A percentile compares a stretch with the other conserved stretches of the same genome.
phyloP scores from a whole-genome alignment of 176 grass and related monocot species.

The maize (Zea mays) region DNA sequence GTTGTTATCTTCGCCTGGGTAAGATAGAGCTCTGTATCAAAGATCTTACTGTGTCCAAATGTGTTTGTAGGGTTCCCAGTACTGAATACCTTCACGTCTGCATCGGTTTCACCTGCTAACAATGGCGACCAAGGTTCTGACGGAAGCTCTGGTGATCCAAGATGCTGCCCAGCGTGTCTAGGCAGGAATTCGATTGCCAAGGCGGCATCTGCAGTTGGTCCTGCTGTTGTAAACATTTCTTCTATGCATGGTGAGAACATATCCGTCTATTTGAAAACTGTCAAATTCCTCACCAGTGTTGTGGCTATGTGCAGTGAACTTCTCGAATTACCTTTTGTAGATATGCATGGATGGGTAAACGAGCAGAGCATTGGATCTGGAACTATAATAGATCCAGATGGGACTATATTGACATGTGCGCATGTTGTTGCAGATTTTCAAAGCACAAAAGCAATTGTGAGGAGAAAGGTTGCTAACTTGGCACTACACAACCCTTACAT shows the following conservation, averaged over 20 bases:
- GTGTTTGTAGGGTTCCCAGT: constrained; percentile 35
- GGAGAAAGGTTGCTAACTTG: constrained; percentile 52
- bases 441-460: constrained; percentile 40
- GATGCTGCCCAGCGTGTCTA: constrained; percentile 55
- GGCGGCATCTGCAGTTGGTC: constrained; percentile 64
- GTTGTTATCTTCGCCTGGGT: neutral
- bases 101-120: constrained; percentile 40
- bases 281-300: neutral
- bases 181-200: constrained; percentile 69
- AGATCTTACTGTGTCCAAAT: constrained; percentile 28
- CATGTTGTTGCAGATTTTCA: constrained; percentile 66
- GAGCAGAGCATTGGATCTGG: constrained; percentile 66
- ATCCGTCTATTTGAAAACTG: neutral
- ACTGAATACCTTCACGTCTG: constrained; percentile 36
- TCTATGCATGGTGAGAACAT: constrained; percentile 43
- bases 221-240: constrained; percentile 84
- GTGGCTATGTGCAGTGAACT: constrained; percentile 10
- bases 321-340: constrained; percentile 44
- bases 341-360: constrained; percentile 43
- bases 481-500: neutral
- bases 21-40: neutral
- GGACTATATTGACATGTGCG: constrained; percentile 86
- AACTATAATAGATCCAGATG: constrained; percentile 86
- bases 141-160: constrained; percentile 52
- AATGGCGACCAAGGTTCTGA: constrained; percentile 33